Evolutionary conservation across 1,284 basidiomycete genomes (phyloP), one percentile per base, ranked within the genome.

Genomic region (Ceratobasidium theobromae): DNA sequence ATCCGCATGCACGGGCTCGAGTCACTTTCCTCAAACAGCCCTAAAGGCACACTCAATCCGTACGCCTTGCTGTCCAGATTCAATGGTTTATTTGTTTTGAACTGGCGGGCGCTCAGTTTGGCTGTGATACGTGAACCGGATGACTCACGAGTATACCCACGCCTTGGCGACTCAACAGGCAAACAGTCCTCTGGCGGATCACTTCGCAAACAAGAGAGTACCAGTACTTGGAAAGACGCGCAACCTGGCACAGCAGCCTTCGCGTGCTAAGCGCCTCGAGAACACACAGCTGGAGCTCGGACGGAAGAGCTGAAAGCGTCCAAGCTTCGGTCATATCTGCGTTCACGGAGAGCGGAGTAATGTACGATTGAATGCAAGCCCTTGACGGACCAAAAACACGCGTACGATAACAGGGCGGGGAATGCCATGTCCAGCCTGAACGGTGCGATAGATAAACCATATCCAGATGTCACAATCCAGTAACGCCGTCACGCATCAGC

Each of bases 381-480:
- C n/a, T n/a, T n/a, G n/a, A n/a, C n/a, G n/a, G n/a, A n/a, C n/a
- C n/a, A n/a, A n/a, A n/a, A n/a, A n/a, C n/a, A n/a, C n/a, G n/a
- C n/a, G n/a, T n/a, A n/a, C n/a, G n/a, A n/a, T n/a, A n/a, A n/a
- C 25, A 28, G 32, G 21, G 49, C 23, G n/a, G 30, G 45, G 41
- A 32, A 45, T 8, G 16, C 35, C 35, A 33, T n/a, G n/a, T n/a
- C n/a, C n/a, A n/a, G n/a, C n/a, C n/a, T n/a, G n/a, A n/a, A n/a
- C n/a, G n/a, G 60, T 48, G 35, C 49, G n/a, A 51, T 65, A 65
- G 60, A 65, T 65, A 65, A 65, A 65, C 60, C 60, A 25, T 43
- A 65, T 53, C 60, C 23, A 45, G 60, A 11, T 53, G 60, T 65
- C 60, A 65, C 60, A 43, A 46, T 27, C 38, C 45, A 58, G 55